Conservation (phyloP, 2,329 filamentous ascomycete genomes). For the Helotiales sp. region DNA sequence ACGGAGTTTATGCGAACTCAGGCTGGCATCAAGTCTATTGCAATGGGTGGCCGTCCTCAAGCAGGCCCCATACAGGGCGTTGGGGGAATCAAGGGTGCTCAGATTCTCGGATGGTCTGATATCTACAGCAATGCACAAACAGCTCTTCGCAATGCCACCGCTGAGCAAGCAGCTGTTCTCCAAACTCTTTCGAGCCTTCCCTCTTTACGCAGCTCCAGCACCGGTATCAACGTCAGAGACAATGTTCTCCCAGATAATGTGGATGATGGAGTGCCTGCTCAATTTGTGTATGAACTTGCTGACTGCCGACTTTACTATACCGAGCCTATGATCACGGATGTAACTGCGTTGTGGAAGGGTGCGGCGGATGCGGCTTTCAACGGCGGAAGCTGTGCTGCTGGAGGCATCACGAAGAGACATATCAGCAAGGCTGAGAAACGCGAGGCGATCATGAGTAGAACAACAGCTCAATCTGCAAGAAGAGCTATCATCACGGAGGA, state of each 20-base stretch:
- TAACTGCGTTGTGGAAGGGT: conserved; percentile 52
- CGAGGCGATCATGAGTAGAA: background rate
- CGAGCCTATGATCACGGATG: conserved; percentile 49
- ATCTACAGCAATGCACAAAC: conserved; percentile 22
- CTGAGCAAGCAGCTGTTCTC: conserved; percentile 22
- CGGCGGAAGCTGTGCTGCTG: conserved; percentile 37
- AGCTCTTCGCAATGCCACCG: conserved; percentile 8
- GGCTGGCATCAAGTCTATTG: conserved; percentile 55
- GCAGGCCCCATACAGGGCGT: conserved; percentile 58
- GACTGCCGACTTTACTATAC: conserved; percentile 64
- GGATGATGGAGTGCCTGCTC: conserved; percentile 45
- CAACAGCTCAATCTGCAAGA: background rate
- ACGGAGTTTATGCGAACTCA: conserved; percentile 52
- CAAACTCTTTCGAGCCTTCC: conserved; percentile 21
- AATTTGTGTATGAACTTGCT: conserved; percentile 61
- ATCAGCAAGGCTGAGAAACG: conserved; percentile 1
- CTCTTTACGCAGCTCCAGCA: conserved; percentile 31
- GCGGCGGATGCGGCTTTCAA: conserved; percentile 43
- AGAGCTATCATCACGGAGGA: background rate
- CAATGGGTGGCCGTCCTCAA: conserved; percentile 59
- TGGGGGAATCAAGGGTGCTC: conserved; percentile 63
- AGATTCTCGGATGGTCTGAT: conserved; percentile 29
- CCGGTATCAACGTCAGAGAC: conserved; percentile 44
- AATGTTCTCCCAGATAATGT: conserved; percentile 33
- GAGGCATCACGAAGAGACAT: conserved; percentile 23